phyloP scores from a whole-genome alignment of 176 grass and related monocot species.

The Bothriochloa decipiens region DNA sequence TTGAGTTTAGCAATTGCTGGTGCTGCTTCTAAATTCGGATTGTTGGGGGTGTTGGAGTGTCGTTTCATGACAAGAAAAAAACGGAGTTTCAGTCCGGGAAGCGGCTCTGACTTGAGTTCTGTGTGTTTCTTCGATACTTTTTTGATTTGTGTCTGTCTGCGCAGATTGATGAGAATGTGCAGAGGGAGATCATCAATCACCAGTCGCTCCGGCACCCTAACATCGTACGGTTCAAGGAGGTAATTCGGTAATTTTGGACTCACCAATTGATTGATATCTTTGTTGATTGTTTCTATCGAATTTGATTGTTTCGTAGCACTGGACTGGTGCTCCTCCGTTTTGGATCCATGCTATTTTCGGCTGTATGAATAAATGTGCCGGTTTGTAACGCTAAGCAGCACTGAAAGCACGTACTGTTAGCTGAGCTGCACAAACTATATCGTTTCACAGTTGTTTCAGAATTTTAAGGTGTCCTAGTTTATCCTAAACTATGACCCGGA shows the following conservation, averaged over 20 bases:
- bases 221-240: slow-evolving; percentile 91
- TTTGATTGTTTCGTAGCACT: slow-evolving; percentile 4
- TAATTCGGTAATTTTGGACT: slow-evolving; percentile 32
- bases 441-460: background rate
- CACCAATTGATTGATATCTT: background rate
- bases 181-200: slow-evolving; percentile 98
- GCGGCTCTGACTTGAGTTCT: background rate
- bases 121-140: slow-evolving; percentile 13
- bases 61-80: background rate
- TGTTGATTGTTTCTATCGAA: background rate
- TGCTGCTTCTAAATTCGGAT: background rate
- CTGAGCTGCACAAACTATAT: background rate
- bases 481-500: background rate
- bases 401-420: background rate
- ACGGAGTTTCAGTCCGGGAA: background rate
- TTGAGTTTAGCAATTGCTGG: slow-evolving; percentile 20
- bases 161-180: slow-evolving; percentile 97
- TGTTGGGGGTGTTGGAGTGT: background rate
- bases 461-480: background rate
- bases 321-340: background rate
- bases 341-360: background rate
- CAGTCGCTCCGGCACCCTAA: slow-evolving; percentile 83
- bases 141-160: background rate
- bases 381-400: slow-evolving; percentile 1
- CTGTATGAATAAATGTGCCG: background rate